phyloP scores from a whole-genome alignment of 2,329 filamentous ascomycete species.

The Helicocarpus griseus region DNA sequence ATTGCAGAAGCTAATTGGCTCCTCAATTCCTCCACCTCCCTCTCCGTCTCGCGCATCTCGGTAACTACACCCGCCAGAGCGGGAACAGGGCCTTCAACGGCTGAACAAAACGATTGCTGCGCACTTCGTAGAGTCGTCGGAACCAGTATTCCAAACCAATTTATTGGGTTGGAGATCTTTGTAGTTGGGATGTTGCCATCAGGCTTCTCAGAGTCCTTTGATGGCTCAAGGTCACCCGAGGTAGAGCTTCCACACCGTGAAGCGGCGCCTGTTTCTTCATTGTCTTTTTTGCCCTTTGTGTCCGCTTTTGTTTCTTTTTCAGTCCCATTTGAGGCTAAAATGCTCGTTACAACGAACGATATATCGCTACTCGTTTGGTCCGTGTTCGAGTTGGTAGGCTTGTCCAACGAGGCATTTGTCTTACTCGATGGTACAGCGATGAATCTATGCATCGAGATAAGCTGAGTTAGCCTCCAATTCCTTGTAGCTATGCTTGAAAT shows the following conservation, averaged over 20 bases:
- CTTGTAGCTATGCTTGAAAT: not conserved
- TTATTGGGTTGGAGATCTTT: conserved; percentile 32
- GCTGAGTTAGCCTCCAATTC: not conserved
- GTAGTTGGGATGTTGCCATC: not conserved
- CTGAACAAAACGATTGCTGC: conserved; percentile 34
- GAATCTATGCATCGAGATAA: not conserved
- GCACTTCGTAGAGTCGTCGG: conserved; percentile 35
- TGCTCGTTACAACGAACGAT: not conserved
- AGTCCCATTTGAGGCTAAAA: not conserved
- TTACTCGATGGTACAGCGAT: not conserved
- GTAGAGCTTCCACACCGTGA: not conserved
- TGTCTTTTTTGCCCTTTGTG: not conserved
- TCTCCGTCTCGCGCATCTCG: conserved; percentile 35
- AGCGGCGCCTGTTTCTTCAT: not conserved
- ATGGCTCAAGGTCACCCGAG: too few relatives aligned
- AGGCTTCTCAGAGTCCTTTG: not conserved
- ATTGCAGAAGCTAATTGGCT: not conserved
- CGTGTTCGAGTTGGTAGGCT: not conserved
- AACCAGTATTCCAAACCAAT: conserved; percentile 42
- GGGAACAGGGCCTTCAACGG: conserved; percentile 27
- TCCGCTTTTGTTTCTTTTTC: not conserved
- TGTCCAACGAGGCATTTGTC: too few relatives aligned
- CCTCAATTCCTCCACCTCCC: conserved; percentile 25
- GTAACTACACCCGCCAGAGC: conserved; percentile 27
- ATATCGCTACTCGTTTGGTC: not conserved